Evolutionary conservation across 164 flowering plant genomes (phyloP), one percentile per base, ranked within the genome.

Genomic region (Liriodendron chinense): DNA sequence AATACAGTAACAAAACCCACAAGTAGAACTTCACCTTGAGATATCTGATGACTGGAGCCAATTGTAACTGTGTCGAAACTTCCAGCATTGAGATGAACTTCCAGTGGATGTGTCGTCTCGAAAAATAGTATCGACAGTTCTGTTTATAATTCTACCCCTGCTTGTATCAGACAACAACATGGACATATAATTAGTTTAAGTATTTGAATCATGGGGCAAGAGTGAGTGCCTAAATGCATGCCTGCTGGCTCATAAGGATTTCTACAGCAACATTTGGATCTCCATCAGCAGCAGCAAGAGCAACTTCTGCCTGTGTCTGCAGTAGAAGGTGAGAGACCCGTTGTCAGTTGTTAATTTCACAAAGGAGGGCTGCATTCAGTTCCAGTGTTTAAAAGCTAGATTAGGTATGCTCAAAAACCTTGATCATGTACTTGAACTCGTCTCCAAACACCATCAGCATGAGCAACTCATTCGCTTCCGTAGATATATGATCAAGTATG

Each of bases 301-400:
- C 99, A 73, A 96, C 96, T 83, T 96, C 99, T 69, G 85, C 99
- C 78, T 96, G 98, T 16, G 96, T 96, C 99, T 96, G 93, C 75
- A 83, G 80, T 16, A 53, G 34, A 68, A 64, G 69, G 43, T 12
- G 28, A 66, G 47, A 66, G 43, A 67, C n/a, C n/a, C 9, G 8
- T 67, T 67, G 28, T 67, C 47, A 28, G n/a, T 26, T 21, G 67
- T 61, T 12, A 2, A 26, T 26, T 12, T 24, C 34, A 4, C 28
- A 28, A 18, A n/a, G n/a, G 25, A 3, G 18, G 26, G 24, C 63
- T n/a, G 18, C 26, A 63, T 43, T 21, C 48, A 21, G 12, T 25
- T 7, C 2, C 13, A 50, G 18, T 48, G 61, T 34, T 34, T 43
- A 18, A 43, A 68, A 26, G 48, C 3, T 6, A 47, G 50, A 68